Percentiles rank a stretch among this genome's conserved stretches.
phyloP scores from a whole-genome alignment of 1,284 basidiomycete genomes.

The Fomitopsis schrenkii region DNA sequence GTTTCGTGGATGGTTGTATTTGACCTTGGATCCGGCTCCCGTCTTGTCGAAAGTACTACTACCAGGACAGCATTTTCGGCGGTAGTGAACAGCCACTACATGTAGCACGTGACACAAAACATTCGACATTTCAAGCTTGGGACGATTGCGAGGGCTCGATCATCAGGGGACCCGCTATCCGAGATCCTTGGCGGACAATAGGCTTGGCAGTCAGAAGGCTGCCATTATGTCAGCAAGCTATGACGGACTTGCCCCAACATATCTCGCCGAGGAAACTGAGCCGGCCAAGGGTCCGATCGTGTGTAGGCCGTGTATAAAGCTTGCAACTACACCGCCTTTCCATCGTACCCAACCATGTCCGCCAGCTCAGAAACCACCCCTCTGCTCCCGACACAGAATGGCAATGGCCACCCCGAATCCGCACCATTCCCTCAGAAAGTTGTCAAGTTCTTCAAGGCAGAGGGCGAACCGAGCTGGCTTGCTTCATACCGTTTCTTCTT shows the following conservation, averaged over 20 bases:
- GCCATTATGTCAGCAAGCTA: too few relatives aligned
- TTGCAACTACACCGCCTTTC: neutral
- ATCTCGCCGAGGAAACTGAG: neutral
- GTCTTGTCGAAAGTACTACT: too few relatives aligned
- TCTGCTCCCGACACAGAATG: slow-evolving; percentile 37
- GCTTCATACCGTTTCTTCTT: slow-evolving; percentile 66
- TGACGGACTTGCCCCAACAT: too few relatives aligned
- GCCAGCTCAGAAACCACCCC: slow-evolving; percentile 32
- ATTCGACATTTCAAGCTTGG: too few relatives aligned
- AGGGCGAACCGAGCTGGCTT: slow-evolving; percentile 59
- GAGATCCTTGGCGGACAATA: neutral
- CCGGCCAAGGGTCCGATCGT: neutral
- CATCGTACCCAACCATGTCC: slow-evolving; percentile 21
- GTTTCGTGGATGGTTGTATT: too few relatives aligned
- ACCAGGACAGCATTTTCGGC: too few relatives aligned
- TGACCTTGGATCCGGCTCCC: too few relatives aligned
- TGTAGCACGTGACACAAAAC: too few relatives aligned
- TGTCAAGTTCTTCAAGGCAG: slow-evolving; percentile 43
- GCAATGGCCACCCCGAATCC: slow-evolving; percentile 23
- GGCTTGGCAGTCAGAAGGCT: neutral
- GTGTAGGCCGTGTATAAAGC: neutral
- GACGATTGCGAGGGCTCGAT: too few relatives aligned
- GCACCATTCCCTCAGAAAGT: slow-evolving; percentile 36
- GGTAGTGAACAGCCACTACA: too few relatives aligned
- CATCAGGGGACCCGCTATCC: neutral